phyloP scores from a whole-genome alignment of 306 rosid genomes.

The Canavalia gladiata region DNA sequence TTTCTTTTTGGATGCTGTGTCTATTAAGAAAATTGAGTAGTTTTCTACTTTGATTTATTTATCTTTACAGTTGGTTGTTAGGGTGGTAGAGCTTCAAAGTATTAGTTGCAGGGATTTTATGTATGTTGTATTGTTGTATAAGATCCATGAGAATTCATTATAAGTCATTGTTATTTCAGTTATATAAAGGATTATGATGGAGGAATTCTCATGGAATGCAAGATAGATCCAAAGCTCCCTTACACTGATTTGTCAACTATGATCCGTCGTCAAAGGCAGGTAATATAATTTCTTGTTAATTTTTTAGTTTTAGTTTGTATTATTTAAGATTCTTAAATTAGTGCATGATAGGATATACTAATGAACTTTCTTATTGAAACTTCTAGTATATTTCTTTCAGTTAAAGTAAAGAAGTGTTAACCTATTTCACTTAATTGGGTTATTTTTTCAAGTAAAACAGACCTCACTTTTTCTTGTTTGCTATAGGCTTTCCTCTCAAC shows the following conservation, averaged over 20 bases:
- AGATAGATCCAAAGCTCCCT: constrained; percentile 93
- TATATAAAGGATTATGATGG: constrained; percentile 99
- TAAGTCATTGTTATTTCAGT: constrained; percentile 56
- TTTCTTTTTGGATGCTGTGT: background rate
- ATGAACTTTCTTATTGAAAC: background rate
- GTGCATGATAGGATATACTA: background rate
- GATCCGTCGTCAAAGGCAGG: constrained; percentile 97
- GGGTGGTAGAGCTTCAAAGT: background rate
- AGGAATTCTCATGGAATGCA: constrained; percentile 97
- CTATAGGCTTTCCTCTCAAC: background rate
- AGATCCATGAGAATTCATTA: background rate
- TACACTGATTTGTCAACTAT: constrained; percentile 92
- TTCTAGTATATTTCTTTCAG: background rate
- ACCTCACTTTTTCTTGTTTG: background rate
- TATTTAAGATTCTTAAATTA: background rate
- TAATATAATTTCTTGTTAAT: constrained; percentile 44
- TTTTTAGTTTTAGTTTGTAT: constrained; percentile 42
- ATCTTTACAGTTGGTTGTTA: background rate
- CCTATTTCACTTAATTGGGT: constrained; percentile 4
- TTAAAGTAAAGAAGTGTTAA: background rate
- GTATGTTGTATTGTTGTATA: background rate
- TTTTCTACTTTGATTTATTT: constrained; percentile 10
- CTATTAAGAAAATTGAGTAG: background rate
- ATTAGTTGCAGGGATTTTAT: background rate
- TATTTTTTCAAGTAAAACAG: constrained; percentile 10